phyloP scores from a whole-genome alignment of 2,329 filamentous ascomycete genomes.

The Clonostachys rhizophaga region DNA sequence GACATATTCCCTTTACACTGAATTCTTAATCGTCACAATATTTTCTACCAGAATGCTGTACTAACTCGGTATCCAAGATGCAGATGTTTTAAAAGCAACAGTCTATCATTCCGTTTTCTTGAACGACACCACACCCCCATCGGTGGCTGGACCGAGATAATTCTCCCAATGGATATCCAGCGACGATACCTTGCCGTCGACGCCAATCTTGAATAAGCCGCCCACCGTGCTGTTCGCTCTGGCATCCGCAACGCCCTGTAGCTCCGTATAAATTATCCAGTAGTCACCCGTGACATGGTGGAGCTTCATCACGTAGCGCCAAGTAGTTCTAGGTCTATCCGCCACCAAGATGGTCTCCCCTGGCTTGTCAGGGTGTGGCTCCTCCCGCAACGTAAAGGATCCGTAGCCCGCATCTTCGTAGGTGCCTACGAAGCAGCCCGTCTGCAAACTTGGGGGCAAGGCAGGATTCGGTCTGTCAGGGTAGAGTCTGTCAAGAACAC shows the following conservation, averaged over 20 bases:
- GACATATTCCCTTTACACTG: constrained; percentile 19
- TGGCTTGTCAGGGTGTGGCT: constrained; percentile 5
- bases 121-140: constrained; percentile 1
- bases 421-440: constrained; percentile 27
- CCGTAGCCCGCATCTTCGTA: constrained; percentile 39
- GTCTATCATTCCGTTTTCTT: neutral
- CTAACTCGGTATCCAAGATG: neutral
- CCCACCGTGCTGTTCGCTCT: neutral
- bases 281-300: constrained; percentile 17
- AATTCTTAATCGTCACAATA: neutral
- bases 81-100: neutral
- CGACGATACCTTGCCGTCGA: neutral
- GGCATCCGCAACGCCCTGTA: neutral
- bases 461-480: constrained; percentile 25
- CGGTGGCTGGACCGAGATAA: neutral
- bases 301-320: constrained; percentile 10
- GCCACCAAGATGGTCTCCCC: constrained; percentile 12
- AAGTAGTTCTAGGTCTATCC: constrained; percentile 13
- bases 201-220: constrained; percentile 1
- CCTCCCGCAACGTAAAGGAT: constrained; percentile 9
- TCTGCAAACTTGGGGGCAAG: constrained; percentile 24
- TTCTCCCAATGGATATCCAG: neutral
- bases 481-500: constrained; percentile 25
- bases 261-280: constrained; percentile 16
- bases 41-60: constrained; percentile 3